Percentiles rank a stretch among this genome's conserved stretches.
Conservation (phyloP, 148 eudicot genomes). For the Pouteria glomerata region DNA sequence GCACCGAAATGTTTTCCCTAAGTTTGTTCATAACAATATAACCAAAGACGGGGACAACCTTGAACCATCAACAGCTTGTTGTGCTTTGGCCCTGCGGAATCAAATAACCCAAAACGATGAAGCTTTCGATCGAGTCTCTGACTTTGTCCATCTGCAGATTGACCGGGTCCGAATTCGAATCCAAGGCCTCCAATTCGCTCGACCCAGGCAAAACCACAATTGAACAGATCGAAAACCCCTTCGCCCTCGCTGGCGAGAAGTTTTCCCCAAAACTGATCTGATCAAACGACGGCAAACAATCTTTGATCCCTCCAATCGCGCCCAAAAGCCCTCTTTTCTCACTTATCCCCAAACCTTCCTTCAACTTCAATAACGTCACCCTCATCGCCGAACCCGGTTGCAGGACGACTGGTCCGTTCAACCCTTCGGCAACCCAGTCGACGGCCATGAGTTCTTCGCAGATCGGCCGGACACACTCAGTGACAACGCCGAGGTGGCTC, state of each 20-base stretch:
- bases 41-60: too few species aligned
- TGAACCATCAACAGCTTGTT: constrained; percentile 32
- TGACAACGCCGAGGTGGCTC: constrained; percentile 52
- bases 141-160: constrained; percentile 59
- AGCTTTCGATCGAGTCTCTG: constrained; percentile 51
- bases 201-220: constrained; percentile 53
- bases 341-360: constrained; percentile 50
- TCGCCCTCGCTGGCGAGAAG: constrained; percentile 75
- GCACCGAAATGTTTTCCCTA: too few species aligned
- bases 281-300: constrained; percentile 29
- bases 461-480: constrained; percentile 44
- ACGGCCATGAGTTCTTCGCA: constrained; percentile 79
- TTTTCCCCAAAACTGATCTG: constrained; percentile 67
- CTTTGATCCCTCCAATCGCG: constrained; percentile 57
- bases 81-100: constrained; percentile 42
- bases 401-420: constrained; percentile 15
- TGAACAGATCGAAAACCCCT: constrained; percentile 73
- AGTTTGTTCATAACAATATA: too few species aligned
- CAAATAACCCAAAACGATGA: constrained; percentile 63
- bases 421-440: constrained; percentile 50
- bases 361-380: constrained; percentile 57
- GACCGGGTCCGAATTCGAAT: constrained; percentile 30
- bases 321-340: constrained; percentile 44
- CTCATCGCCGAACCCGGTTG: constrained; percentile 62
- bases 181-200: constrained; percentile 49